Evolutionary conservation across 1,284 basidiomycete genomes (phyloP), one percentile per base, ranked within the genome.

Genomic region (Tilletia walkeri): DNA sequence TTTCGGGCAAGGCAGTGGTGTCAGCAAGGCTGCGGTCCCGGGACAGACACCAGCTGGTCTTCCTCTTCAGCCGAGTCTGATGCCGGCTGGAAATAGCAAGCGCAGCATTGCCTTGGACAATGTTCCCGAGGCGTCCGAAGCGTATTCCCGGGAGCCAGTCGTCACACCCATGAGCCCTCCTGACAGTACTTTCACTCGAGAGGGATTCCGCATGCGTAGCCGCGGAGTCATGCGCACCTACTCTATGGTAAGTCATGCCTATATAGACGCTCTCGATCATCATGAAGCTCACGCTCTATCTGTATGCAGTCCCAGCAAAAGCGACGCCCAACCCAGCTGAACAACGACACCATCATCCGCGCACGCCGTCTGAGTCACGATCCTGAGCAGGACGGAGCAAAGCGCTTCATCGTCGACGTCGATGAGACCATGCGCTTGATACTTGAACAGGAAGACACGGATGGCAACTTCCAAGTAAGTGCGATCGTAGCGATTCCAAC

Each of bases 381-480:
- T 74, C 87, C 82, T 75, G 66, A 85, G 83, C 49, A 82, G 80
- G 65, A 86, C 85, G 49, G 85, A 82, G 24, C 88, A 6, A 72
- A 79, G 5, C 73, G 80, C 48, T 99, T 97, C 86, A 88, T 98
- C 49, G 94, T 99, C 73, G 95, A 98, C 80, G 95, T 99, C n/a
- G 95, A 99, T 81, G 94, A 97, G 85, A 99, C 95, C 41, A 94
- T 99, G 84, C 90, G 94, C 63, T 89, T 97, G 72, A 90, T 99
- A 5, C 89, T 99, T 45, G 94, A 96, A 84, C 96, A 99, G 84
- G 95, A 99, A 83, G 95, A 99, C 84, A 98, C 95, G 4, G 94
- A 99, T 77, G 92, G 92, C 65, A 94, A 99, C 85, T 94, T 95
- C 84, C 68, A 63, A 20, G 59, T 63, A 20, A 16, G 9, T 47